Base-by-base conservation (phyloP, 192 early-diverging fungal genomes). In the Phycomyces blakesleeanus region DNA sequence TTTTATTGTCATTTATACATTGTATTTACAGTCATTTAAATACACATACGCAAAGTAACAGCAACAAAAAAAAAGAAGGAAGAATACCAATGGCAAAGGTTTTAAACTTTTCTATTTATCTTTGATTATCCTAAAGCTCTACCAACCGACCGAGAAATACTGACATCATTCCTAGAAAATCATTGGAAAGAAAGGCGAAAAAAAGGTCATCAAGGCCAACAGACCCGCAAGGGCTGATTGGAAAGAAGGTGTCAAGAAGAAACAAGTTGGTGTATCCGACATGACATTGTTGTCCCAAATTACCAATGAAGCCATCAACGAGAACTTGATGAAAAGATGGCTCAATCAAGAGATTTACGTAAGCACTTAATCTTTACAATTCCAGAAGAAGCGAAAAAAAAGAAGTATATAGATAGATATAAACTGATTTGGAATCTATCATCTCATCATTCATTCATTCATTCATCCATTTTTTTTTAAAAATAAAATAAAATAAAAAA, bases 261-360 rank as follows among this genome's bases (percentile, higher is more conserved):
- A 92, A 75, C 84, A 88, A 69, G 89, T 83, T 14, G 90, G 90
- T 54, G 84, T 92, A 38, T 78, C 85, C 27, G 96, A 98, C 71
- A 91, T 95, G 92, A 93, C 93, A 3, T 81, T 94, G 66, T 70
- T 98, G 79, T 86, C 89, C 37, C 96, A 97, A 78, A 91, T 98
- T 80, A 91, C 85, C 57, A 94, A 98, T 77, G 94, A 97, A 60
- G 87, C 87, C 53, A 97, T 98, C 72, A 94, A 91, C 52, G 93
- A 94, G 6, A 98, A 98, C 79, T 76, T 98, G 67, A 85, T 86
- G 77, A 92, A 93, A 76, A 85, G 95, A 57, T 97, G 89, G 72
- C 75, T 86, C 52, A 88, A 89, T 66, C 85, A 78, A 57, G 83
- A 90, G 64, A 96, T 98, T 59, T 98, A 97, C 77, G 93, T 92